Percentiles rank a stretch among this genome's conserved stretches.
Conservation (phyloP, 371 early-diverging fungal species). For the Mucor circinelloides region DNA sequence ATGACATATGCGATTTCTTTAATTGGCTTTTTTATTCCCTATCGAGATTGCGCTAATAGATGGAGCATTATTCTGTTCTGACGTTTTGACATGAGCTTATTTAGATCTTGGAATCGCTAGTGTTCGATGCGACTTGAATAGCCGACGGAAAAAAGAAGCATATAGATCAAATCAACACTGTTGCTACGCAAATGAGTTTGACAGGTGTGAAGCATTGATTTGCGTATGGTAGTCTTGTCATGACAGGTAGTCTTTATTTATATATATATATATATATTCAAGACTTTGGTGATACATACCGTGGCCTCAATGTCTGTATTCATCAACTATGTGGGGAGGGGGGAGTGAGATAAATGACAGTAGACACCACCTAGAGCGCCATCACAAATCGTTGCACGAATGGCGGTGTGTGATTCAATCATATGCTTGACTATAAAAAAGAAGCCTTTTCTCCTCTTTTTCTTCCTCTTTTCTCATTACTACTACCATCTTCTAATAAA, state of each 20-base stretch:
- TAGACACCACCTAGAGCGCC: too few relatives aligned
- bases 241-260: too few relatives aligned
- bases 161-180: not conserved
- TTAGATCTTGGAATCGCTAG: too few relatives aligned
- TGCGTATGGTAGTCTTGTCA: too few relatives aligned
- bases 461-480: not conserved
- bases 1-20: not conserved
- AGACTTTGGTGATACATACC: too few relatives aligned
- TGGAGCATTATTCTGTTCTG: not conserved
- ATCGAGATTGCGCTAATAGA: not conserved
- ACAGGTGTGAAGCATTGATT: not conserved
- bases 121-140: not conserved
- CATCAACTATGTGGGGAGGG: too few relatives aligned
- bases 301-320: too few relatives aligned
- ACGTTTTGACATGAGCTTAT: too few relatives aligned
- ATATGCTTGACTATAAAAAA: not conserved
- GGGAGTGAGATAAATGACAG: too few relatives aligned
- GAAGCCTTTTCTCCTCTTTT: not conserved
- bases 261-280: too few relatives aligned
- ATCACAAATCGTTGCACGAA: not conserved
- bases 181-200: not conserved
- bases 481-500: not conserved
- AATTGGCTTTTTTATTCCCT: not conserved
- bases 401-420: not conserved
- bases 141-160: not conserved